Evolutionary conservation across 495 filamentous ascomycete species (phyloP).

Genomic region (Xeromyces bisporus): DNA sequence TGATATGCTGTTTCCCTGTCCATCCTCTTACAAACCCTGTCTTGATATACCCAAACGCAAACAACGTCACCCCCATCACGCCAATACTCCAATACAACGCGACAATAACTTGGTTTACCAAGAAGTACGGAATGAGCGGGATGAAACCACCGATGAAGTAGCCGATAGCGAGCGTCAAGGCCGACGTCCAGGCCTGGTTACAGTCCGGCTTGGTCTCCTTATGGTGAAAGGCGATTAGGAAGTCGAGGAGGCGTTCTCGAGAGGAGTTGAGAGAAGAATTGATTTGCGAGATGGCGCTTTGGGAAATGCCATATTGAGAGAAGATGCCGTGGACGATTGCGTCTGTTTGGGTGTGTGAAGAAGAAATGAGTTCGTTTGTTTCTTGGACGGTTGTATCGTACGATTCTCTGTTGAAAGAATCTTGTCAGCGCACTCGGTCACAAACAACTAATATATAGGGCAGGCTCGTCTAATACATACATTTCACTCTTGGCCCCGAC

Average conservation of each 20-base stretch:
- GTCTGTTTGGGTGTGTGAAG: constrained; percentile 20
- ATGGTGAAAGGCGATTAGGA: constrained; percentile 39
- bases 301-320: constrained; percentile 30
- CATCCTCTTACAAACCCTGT: constrained; percentile 34
- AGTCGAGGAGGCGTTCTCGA: constrained; percentile 32
- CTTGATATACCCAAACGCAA: constrained; percentile 57
- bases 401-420: constrained; percentile 22
- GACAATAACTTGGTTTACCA: constrained; percentile 33
- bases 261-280: constrained; percentile 29
- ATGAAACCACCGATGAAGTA: constrained; percentile 61
- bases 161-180: constrained; percentile 45
- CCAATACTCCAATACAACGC: constrained; percentile 53
- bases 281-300: constrained; percentile 23
- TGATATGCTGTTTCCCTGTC: constrained; percentile 20
- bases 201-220: constrained; percentile 32
- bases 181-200: constrained; percentile 39
- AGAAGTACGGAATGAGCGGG: constrained; percentile 59
- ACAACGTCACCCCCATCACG: constrained; percentile 50
- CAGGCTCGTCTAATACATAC: constrained; percentile 20
- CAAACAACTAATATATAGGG: neutral
- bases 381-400: constrained; percentile 31
- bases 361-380: constrained; percentile 23
- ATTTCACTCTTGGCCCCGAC: constrained; percentile 55
- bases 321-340: constrained; percentile 34
- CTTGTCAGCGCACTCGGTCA: neutral